These are phyloP conservation scores for Rachicladosporium sp. DNA, from an alignment of 2,329 filamentous ascomycete species.

Conservation along the genomic window DNA sequence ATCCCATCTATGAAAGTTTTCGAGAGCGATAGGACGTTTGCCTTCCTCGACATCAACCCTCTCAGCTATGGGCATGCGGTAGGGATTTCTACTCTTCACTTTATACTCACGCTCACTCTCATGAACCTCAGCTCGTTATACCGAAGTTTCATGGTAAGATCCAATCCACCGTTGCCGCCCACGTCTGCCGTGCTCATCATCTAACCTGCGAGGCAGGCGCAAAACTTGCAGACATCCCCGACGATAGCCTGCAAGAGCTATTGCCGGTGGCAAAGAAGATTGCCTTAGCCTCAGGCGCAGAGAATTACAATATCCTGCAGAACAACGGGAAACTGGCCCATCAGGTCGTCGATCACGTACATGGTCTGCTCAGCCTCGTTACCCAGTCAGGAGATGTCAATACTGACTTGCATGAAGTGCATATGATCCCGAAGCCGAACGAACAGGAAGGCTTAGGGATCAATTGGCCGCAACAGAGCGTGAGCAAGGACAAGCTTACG, in stretches of 20 bases:
- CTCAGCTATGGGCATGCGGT: conserved; percentile 82
- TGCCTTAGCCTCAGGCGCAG: conserved; percentile 59
- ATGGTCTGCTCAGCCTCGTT: conserved; percentile 3
- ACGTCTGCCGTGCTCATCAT: no score
- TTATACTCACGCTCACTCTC: background rate
- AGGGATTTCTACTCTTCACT: conserved; percentile 22
- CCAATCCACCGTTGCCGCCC: no score
- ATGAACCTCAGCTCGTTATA: conserved; percentile 63
- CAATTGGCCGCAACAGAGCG: conserved; percentile 61
- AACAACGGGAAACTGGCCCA: conserved; percentile 91
- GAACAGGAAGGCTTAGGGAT: conserved; percentile 66
- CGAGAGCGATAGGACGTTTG: conserved; percentile 84
- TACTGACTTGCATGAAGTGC: conserved; percentile 45
- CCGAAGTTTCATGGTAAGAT: conserved; percentile 72
- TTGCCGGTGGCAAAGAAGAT: conserved; percentile 83
- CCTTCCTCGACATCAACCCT: conserved; percentile 93
- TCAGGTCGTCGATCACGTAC: conserved; percentile 83
- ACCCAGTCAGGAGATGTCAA: no score
- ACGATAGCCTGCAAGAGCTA: conserved; percentile 72
- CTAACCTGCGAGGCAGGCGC: conserved; percentile 24
- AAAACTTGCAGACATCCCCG: conserved; percentile 85
- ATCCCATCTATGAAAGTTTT: conserved; percentile 95
- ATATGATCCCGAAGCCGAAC: conserved; percentile 96
- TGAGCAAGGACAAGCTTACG: conserved; percentile 75
- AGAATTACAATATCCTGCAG: conserved; percentile 86